phyloP scores from a whole-genome alignment of 2,329 filamentous ascomycete species.

The Trichophyton rubrum region DNA sequence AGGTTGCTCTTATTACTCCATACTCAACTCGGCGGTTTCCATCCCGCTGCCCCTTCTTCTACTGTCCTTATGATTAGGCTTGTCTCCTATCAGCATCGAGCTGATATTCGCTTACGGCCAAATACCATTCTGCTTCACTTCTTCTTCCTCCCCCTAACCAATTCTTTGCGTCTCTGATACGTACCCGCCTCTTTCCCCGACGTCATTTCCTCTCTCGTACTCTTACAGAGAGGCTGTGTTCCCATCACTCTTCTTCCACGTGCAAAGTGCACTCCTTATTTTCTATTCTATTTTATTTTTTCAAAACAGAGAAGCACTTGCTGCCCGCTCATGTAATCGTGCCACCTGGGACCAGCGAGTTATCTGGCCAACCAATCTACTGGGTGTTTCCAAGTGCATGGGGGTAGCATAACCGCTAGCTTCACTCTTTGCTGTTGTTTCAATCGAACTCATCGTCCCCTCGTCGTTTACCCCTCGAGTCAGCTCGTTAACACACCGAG shows the following conservation, averaged over 20 bases:
- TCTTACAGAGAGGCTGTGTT: conserved; percentile 4
- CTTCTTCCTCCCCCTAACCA: background rate
- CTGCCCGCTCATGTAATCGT: background rate
- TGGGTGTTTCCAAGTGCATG: background rate
- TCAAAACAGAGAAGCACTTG: background rate
- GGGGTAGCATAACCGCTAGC: conserved; percentile 1
- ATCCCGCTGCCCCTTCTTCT: background rate
- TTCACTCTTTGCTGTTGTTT: background rate
- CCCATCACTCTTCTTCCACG: background rate
- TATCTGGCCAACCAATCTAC: conserved; percentile 1
- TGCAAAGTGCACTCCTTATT: background rate
- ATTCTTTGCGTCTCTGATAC: background rate
- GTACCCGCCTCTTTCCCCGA: background rate
- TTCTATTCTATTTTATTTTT: background rate
- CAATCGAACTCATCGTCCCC: background rate
- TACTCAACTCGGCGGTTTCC: background rate
- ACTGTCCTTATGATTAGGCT: background rate
- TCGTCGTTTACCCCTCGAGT: background rate
- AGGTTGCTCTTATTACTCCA: background rate
- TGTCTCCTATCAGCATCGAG: background rate
- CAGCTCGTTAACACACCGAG: background rate
- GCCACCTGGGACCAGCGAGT: conserved; percentile 1
- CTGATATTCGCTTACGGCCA: background rate
- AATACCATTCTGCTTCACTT: background rate
- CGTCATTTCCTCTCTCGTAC: conserved; percentile 1